These are phyloP conservation scores for Lasiosphaeris hirsuta DNA, from an alignment of 495 filamentous ascomycete genomes.

Conservation along the genomic window DNA sequence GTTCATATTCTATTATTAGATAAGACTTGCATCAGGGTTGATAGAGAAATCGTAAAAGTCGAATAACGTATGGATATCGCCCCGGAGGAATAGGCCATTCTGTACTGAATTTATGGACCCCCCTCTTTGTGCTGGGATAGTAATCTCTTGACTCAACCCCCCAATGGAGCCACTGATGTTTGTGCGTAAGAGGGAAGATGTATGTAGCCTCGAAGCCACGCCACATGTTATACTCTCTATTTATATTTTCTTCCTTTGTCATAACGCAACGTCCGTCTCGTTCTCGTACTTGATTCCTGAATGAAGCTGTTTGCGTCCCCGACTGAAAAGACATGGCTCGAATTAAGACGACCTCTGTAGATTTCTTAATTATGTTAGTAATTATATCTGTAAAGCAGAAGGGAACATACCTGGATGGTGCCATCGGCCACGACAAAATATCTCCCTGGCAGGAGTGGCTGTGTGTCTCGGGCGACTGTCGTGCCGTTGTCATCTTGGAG, in stretches of 20 bases:
- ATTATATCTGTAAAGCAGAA: constrained; percentile 4
- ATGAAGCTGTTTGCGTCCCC: background rate
- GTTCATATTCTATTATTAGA: too few species aligned
- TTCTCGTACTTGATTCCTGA: background rate
- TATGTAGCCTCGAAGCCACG: too few species aligned
- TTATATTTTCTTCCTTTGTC: too few species aligned
- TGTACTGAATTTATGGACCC: constrained; percentile 9
- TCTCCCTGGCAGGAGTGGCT: background rate
- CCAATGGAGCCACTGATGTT: constrained; percentile 3
- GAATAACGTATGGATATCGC: constrained; percentile 6
- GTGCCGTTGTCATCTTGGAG: too few species aligned
- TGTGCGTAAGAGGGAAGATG: too few species aligned
- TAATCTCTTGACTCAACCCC: background rate
- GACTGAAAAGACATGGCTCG: constrained; percentile 1
- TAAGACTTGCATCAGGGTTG: constrained; percentile 37
- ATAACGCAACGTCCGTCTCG: too few species aligned
- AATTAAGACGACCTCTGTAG: background rate
- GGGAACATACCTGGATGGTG: background rate
- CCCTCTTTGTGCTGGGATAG: background rate
- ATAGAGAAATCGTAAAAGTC: constrained; percentile 22
- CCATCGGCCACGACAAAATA: constrained; percentile 8
- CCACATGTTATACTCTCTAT: too few species aligned
- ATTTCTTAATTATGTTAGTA: background rate
- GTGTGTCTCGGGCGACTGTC: background rate
- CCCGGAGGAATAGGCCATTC: constrained; percentile 7